Conservation (phyloP, 139 green algal genomes). For the Spirogloea muscicola region DNA sequence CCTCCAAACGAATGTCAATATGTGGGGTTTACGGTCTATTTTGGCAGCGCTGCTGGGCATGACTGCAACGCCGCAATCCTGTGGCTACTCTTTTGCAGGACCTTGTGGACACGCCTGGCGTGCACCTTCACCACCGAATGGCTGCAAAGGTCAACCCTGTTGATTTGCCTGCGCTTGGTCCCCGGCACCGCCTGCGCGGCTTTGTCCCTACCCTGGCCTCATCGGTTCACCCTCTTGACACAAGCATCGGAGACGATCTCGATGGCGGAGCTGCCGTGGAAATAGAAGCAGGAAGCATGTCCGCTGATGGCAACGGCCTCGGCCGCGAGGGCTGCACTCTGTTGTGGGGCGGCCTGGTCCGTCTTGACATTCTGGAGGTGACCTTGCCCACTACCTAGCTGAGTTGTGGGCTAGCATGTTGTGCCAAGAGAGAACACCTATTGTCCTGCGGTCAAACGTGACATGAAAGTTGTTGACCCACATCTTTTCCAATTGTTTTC, state of each 20-base stretch:
- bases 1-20: too few relatives aligned
- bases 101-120: slow-evolving; percentile 81
- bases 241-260: too few relatives aligned
- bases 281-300: not conserved
- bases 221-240: not conserved
- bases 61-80: too few relatives aligned
- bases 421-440: too few relatives aligned
- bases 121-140: slow-evolving; percentile 90
- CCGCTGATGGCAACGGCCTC: not conserved
- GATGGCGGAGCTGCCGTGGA: not conserved
- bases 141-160: slow-evolving; percentile 73
- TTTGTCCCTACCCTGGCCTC: slow-evolving; percentile 47
- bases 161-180: slow-evolving; percentile 75
- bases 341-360: slow-evolving; percentile 41
- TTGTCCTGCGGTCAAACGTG: too few relatives aligned
- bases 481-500: too few relatives aligned
- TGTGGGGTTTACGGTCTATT: too few relatives aligned
- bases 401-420: too few relatives aligned
- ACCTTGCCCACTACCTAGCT: too few relatives aligned
- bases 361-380: slow-evolving; percentile 44
- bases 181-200: slow-evolving; percentile 56
- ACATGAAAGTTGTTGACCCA: too few relatives aligned
- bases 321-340: slow-evolving; percentile 10
- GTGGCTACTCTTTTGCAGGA: too few relatives aligned
- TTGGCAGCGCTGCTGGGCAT: too few relatives aligned